Evolutionary conservation across 2,329 filamentous ascomycete species (phyloP), one percentile per base, ranked within the genome.

Genomic region (Rutstroemia sydowiana): DNA sequence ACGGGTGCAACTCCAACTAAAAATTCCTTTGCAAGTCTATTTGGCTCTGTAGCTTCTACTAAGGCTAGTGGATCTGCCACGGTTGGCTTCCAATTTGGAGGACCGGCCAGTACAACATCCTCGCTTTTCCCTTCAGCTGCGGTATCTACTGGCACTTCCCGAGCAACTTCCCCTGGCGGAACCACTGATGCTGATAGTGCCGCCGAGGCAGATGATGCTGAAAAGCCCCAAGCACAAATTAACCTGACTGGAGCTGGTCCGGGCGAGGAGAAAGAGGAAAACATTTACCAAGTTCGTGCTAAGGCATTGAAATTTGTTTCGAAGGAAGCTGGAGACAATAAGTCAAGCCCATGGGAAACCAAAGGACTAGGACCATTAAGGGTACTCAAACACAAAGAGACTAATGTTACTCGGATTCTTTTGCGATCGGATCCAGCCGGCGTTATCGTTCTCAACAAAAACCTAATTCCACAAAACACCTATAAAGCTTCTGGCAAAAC

Each of bases 361-460:
- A 79, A 85, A 65, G 88, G 88, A 41, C 72, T 88, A 7, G 89
- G 89, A 0, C 77, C 80, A 10, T 71, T 91, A 48, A 83, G 86
- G 36, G 66, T 95, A 13, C 73, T 95, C 55, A 85, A 85, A 68
- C 78, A 92, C 71, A 86, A 87, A 66, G 75, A 76, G 14, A 87
- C 82, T 0, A 80, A 78, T 18, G 75, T 77, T 26, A 77, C 83
- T 3, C 81, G 88, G 37, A 71, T 93, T 42, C 70, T 95, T 18
- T 70, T 91, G 56, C 81, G 88, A 45, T 80, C 81, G n/a, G 85
- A 90, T 57, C 87, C 87, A 0, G 78, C 82, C 56, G 88, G 88
- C 14, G 79, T 85, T 36, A 73, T 92, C 43, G 77, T 85, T 3
- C 71, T 95, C 62, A 95, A 95, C 70, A 79, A 84, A 59, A 68